phyloP scores from a whole-genome alignment of 306 rosid species.

The Trifolium repens region DNA sequence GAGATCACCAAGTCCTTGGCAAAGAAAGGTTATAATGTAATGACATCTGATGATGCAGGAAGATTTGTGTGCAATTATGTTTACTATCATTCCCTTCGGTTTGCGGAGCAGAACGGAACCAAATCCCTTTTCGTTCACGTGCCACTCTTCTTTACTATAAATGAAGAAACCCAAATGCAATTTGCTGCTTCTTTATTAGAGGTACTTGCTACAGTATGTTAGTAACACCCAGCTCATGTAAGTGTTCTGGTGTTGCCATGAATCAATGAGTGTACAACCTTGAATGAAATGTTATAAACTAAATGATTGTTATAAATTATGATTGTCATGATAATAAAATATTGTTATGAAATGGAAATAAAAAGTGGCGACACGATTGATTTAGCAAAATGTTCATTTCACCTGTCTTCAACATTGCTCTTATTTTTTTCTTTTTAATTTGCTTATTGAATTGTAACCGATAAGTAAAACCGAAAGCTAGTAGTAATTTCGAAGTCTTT shows the following conservation, averaged over 20 bases:
- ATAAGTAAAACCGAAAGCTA: conserved; percentile 18
- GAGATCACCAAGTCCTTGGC: conserved; percentile 78
- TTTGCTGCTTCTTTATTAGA: conserved; percentile 89
- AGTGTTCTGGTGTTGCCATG: conserved; percentile 35
- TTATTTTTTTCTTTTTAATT: not conserved
- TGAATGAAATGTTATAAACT: conserved; percentile 38
- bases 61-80: conserved; percentile 97
- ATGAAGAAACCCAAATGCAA: conserved; percentile 84
- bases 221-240: conserved; percentile 43
- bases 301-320: not conserved
- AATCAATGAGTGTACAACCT: conserved; percentile 38
- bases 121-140: conserved; percentile 91
- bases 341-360: conserved; percentile 43
- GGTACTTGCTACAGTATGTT: conserved; percentile 64
- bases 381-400: conserved; percentile 35
- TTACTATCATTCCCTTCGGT: conserved; percentile 92
- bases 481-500: not conserved
- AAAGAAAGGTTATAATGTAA: conserved; percentile 78
- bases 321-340: conserved; percentile 15
- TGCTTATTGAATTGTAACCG: conserved; percentile 29
- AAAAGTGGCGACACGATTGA: conserved; percentile 42
- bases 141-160: conserved; percentile 83
- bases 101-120: conserved; percentile 72
- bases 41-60: conserved; percentile 90
- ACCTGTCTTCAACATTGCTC: conserved; percentile 7